Evolutionary conservation across 768 basidiomycete species (phyloP), one percentile per base, ranked within the genome.

Genomic region (Amanita pallidorosea): DNA sequence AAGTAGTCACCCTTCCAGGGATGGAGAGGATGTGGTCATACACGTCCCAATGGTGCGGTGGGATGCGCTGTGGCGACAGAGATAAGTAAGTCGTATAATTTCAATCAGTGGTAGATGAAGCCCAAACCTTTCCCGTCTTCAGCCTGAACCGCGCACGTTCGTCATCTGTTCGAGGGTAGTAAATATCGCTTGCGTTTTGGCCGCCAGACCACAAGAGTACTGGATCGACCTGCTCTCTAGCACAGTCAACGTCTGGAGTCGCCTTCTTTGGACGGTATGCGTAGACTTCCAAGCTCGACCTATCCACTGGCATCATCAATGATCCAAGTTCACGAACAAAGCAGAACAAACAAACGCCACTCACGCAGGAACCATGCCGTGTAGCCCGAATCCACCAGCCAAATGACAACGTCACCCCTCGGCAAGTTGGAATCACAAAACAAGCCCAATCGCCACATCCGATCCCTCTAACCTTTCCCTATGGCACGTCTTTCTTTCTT

Each of bases 21-120:
- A 81, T 76, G 1, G 64, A 71, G 36, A 63, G 57, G 4, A 69
- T 59, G 52, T 73, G 73, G 57, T 83, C 80, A 48, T 82, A 83
- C 0, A 81, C 77, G 8, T 68, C 73, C 80, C 80, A 83, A 54
- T 76, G 77, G 58, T 80, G 71, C 2, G 65, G 56, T 17, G 80
- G 76, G 27, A 81, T 45, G 46, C 60, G 65, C 80, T 81, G 22
- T 78, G 75, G 23, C 79, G 45, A 44, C 58, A 64, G 78, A 80
- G 38, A 45, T 25, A 8, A 27, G 12, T n/a, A 17, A 22, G 8
- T n/a, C n/a, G n/a, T n/a, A n/a, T n/a, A n/a, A n/a, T 33, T 13
- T 44, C 12, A 9, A 35, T 18, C 27, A 42, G 27, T 31, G 36
- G 15, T 17, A n/a, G 7, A 17, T 6, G 23, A n/a, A n/a, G 7